Evolutionary conservation across 2,329 filamentous ascomycete species (phyloP), one percentile per base, ranked within the genome.

Genomic region (Clarireedia monteithiana): DNA sequence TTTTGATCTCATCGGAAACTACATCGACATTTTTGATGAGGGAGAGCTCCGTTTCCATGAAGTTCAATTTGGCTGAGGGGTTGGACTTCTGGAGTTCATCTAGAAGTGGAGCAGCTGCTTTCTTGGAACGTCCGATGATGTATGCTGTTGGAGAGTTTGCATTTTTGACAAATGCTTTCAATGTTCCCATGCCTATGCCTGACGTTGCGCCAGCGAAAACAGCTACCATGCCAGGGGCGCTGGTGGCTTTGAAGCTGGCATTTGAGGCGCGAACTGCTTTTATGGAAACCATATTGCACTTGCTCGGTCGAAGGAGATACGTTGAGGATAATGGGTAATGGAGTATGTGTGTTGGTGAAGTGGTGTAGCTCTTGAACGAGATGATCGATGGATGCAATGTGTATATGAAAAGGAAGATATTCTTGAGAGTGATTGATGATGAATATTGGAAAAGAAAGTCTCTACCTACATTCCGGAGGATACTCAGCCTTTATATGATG

Each of bases 181-280:
- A 66, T 0, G 77, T 73, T 12, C 71, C 66, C 58, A 77, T 70
- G 6, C 79, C 79, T 45, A 83, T 80, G n/a, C 79, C 79, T 39
- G 73, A 73, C 4, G 79, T 83, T 27, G 74, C 79, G 36, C 79
- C 78, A 4, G 79, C 73, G 55, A 81, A 81, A 26, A 80, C 72
- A 46, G 73, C 75, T 7, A 78, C 73, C 5, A 78, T 68, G 12
- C 70, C 68, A 2, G 67, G 51, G 3, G 24, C 63, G 60, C 39
- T 68, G 53, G 52, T 59, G 47, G 20, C 58, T 39, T 62, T 65
- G 60, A 73, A 69, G n/a, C 62, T 60, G 6, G 60, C 62, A 59
- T 76, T 76, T 6, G 74, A 75, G 10, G 64, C 60, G n/a, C 66
- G 69, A 34, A 75, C 63, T 50, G 62, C 58, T 48, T 63, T 61